Base-by-base conservation (phyloP, 2,329 filamentous ascomycete genomes). In the Hypoxylon sp. region DNA sequence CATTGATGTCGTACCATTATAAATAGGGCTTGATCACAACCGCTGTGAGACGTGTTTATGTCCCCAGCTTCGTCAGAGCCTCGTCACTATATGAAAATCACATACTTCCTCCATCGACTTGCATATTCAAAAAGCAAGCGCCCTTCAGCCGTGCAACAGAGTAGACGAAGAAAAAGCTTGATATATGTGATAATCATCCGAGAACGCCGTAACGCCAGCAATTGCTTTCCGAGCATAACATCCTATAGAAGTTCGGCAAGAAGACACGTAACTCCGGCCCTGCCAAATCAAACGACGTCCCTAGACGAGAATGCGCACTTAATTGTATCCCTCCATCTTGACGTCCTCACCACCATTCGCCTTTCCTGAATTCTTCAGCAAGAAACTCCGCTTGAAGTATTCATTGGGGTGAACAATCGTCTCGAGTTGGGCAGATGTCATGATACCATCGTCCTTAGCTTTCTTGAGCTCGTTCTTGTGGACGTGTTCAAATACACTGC, bases 351-450 rank as follows among this genome's bases (percentile, higher is more conserved):
- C 74, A 15, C 74, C 74, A n/a, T 73, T 70, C 19, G 68, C 61
- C 55, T 78, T 84, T 40, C 73, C 86, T 17, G 95, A 71, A 68
- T 94, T 90, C 77, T 91, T 96, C 55, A 99, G 75, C 62, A 95
- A 66, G 71, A 91, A 97, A 69, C 91, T 96, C 47, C 93, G 82
- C 79, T 96, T 97, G 73, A 97, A 99, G 73, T 97, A 99, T 60
- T 93, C 92, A 70, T 99, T 99, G 7, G 94, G 94, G 73, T 99
- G 94, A 15, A 96, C 87, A 67, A 99, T 96, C 0, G 93, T 97
- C 73, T 97, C 93, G 30, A 96, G 78, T 69, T 96, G 90, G 11
- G 84, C 84, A 5, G 86, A 75, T 8, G 79, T 85, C 84, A 88
- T 88, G 41, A 86, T 77, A 4, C 83, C 80, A 38, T 91, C 86